phyloP scores from a whole-genome alignment of 345 rosid genomes.

The Ceriops decandra region DNA sequence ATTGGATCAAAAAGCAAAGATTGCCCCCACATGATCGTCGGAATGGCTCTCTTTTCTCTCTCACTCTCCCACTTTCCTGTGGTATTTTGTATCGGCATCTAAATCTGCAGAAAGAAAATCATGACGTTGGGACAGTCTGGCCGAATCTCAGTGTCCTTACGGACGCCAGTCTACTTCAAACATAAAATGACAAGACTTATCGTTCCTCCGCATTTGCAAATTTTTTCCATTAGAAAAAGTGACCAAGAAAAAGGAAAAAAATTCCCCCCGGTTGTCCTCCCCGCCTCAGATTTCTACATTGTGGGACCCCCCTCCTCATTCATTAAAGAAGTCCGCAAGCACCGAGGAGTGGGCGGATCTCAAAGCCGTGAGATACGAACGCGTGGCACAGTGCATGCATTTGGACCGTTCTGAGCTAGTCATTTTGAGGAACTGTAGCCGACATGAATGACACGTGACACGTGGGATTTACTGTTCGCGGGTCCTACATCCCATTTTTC shows the following conservation, averaged over 20 bases:
- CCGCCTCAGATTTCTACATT: too few species aligned
- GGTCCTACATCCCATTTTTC: not conserved
- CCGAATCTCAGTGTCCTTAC: conserved; percentile 1
- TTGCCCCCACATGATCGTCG: too few species aligned
- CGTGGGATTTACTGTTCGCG: conserved; percentile 27
- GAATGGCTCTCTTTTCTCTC: too few species aligned
- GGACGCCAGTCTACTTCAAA: not conserved
- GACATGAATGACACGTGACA: conserved; percentile 38
- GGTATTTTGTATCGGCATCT: too few species aligned
- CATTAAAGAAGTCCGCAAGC: not conserved
- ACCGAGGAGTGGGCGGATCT: not conserved
- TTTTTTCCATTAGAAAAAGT: too few species aligned
- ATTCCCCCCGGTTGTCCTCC: too few species aligned
- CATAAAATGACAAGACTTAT: not conserved
- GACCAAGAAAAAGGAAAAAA: too few species aligned
- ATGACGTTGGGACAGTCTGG: too few species aligned
- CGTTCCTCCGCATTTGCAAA: not conserved
- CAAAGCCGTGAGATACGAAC: not conserved
- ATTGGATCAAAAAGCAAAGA: too few species aligned
- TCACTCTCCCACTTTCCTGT: too few species aligned
- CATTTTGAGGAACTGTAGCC: conserved; percentile 19
- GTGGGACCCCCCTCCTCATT: not conserved
- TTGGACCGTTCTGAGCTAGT: not conserved
- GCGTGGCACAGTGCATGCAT: conserved; percentile 18
- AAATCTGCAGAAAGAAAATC: too few species aligned